A percentile compares a stretch with the other conserved stretches of the same genome.
phyloP scores from a whole-genome alignment of 805 yeast genomes.

The Myxozyma geophila region DNA sequence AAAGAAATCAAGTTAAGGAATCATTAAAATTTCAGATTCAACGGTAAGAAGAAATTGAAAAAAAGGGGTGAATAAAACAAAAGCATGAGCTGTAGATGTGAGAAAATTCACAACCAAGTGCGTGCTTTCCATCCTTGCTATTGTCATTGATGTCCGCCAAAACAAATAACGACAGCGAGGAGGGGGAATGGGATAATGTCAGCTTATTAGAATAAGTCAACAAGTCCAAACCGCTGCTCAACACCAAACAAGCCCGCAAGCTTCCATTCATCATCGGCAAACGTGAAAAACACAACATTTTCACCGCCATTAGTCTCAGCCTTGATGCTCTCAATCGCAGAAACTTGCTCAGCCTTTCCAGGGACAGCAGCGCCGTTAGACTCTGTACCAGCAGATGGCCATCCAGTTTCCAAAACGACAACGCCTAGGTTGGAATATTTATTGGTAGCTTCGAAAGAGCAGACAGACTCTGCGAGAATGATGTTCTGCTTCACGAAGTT shows the following conservation, averaged over 20 bases:
- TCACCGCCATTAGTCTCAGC: conserved; percentile 50
- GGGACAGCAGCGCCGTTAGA: conserved; percentile 51
- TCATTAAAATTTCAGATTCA: too few species aligned
- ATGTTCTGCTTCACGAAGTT: conserved; percentile 67
- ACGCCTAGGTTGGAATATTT: conserved; percentile 34
- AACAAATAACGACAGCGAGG: not conserved
- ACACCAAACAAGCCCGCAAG: conserved; percentile 78
- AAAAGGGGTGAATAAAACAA: too few species aligned
- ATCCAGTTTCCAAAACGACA: conserved; percentile 54
- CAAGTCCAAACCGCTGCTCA: conserved; percentile 80
- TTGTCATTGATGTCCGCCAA: not conserved
- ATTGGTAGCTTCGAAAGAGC: conserved; percentile 41
- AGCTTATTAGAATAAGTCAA: conserved; percentile 37
- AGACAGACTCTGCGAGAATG: conserved; percentile 53
- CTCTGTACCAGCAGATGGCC: conserved; percentile 53
- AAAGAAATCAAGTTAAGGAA: too few species aligned
- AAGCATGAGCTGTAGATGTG: too few species aligned
- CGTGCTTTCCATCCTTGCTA: too few species aligned
- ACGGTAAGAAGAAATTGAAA: too few species aligned
- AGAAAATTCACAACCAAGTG: too few species aligned
- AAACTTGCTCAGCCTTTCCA: conserved; percentile 18
- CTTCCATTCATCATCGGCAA: conserved; percentile 85
- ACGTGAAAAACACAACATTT: conserved; percentile 72
- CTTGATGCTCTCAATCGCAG: conserved; percentile 58
- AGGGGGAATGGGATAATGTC: too few species aligned